These are phyloP conservation scores for Trametes polyzona DNA, from an alignment of 1,284 basidiomycete genomes.

Conservation along the genomic window DNA sequence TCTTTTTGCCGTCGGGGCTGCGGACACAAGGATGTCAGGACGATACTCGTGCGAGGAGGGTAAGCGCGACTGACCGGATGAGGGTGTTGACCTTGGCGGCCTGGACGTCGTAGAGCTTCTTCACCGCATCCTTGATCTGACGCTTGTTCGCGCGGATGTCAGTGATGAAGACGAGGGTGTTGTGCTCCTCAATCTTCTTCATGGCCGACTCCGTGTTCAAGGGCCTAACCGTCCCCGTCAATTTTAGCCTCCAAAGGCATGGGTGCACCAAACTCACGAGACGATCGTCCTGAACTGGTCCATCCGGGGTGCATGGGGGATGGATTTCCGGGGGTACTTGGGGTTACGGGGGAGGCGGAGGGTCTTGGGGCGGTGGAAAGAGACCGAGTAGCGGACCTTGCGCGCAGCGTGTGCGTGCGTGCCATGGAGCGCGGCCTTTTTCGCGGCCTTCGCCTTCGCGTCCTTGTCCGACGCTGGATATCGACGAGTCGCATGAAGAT, in stretches of 20 bases:
- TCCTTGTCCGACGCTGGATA: slow-evolving; percentile 46
- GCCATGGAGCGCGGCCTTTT: slow-evolving; percentile 96
- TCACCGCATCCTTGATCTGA: slow-evolving; percentile 98
- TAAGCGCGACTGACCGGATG: slow-evolving; percentile 75
- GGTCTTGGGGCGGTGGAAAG: slow-evolving; percentile 98
- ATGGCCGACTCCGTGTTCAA: slow-evolving; percentile 87
- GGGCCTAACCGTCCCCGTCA: slow-evolving; percentile 47
- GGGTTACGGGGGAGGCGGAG: slow-evolving; percentile 85
- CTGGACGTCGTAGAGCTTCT: slow-evolving; percentile 98
- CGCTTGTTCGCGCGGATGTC: slow-evolving; percentile 97
- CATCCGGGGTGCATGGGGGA: slow-evolving; percentile 95
- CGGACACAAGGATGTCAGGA: neutral
- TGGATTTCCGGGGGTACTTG: slow-evolving; percentile 93
- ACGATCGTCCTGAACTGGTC: slow-evolving; percentile 97
- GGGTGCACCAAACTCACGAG: slow-evolving; percentile 54
- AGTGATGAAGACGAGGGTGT: slow-evolving; percentile 98
- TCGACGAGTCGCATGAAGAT: neutral
- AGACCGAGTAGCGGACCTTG: slow-evolving; percentile 87
- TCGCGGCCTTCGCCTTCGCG: slow-evolving; percentile 90
- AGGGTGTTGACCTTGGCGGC: slow-evolving; percentile 97
- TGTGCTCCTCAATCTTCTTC: slow-evolving; percentile 99
- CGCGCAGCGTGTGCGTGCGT: slow-evolving; percentile 75
- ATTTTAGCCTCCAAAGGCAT: neutral
- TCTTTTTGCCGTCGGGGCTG: slow-evolving; percentile 98
- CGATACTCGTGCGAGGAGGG: neutral